Evolutionary conservation across 2,329 filamentous ascomycete genomes (phyloP).

Genomic region (Talaromyces sp.): DNA sequence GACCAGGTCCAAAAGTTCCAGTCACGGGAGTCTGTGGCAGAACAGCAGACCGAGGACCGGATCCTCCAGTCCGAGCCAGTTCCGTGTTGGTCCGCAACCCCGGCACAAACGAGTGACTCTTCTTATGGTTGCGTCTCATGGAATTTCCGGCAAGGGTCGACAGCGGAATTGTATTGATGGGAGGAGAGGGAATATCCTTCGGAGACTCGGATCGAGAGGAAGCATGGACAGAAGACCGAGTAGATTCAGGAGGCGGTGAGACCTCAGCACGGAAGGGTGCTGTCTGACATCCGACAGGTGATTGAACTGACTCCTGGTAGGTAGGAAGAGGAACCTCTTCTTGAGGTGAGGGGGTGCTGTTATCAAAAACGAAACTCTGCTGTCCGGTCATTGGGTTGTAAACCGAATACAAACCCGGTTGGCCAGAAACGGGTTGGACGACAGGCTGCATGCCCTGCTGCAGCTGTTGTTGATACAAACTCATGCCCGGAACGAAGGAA

Average conservation of each 20-base stretch:
- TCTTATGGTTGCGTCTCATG: conserved; percentile 91
- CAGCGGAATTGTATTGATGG: conserved; percentile 65
- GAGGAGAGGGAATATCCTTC: conserved; percentile 57
- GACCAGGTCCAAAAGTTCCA: conserved; percentile 86
- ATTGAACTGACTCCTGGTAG: conserved; percentile 40
- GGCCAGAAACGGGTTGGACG: conserved; percentile 57
- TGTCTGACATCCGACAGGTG: conserved; percentile 45
- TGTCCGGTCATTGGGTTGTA: conserved; percentile 85
- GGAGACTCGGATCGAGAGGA: conserved; percentile 64
- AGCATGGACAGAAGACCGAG: conserved; percentile 44
- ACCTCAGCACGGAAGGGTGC: conserved; percentile 71
- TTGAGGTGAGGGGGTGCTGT: conserved; percentile 50
- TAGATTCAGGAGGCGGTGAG: conserved; percentile 67
- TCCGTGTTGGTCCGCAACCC: conserved; percentile 51
- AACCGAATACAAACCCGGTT: conserved; percentile 73
- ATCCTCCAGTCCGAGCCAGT: conserved; percentile 46
- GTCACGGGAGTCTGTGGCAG: conserved; percentile 77
- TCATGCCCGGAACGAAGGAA: conserved; percentile 49
- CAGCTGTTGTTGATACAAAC: conserved; percentile 61
- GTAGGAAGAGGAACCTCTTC: conserved; percentile 30
- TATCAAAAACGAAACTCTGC: conserved; percentile 73
- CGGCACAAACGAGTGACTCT: conserved; percentile 67
- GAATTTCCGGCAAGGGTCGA: conserved; percentile 85
- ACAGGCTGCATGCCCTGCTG: conserved; percentile 62
- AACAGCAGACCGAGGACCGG: conserved; percentile 70